Evolutionary conservation across 2,329 filamentous ascomycete species (phyloP), one percentile per base, ranked within the genome.

Genomic region (Thielaviopsis ethacetica): DNA sequence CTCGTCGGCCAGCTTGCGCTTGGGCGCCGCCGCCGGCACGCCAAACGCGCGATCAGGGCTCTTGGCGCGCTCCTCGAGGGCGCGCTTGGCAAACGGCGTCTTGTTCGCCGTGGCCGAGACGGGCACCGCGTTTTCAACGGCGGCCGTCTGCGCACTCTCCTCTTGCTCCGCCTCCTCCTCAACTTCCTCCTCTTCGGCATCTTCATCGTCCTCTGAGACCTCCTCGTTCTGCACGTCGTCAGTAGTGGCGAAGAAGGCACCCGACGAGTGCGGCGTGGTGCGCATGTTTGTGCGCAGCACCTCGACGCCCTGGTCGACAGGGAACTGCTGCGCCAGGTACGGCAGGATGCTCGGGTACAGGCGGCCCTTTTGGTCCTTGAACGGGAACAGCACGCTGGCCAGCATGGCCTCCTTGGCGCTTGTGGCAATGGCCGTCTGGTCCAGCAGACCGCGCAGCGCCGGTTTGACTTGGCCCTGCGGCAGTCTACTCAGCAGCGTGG

Each of bases 331-430:
- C 7, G 82, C 80, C 26, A 96, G 73, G 65, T 95, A 86, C 0
- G 91, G 91, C 54, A 95, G 71, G 54, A 95, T 84, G 68, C 85
- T 93, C 27, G 86, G 77, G 62, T 83, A 80, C 56, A 81, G 78
- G 63, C 81, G 75, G 50, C 84, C 79, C 67, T 83, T 77, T 66
- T 80, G 74, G 66, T 83, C 75, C 62, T 82, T 72, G 69, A 83
- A 81, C 0, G 89, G 88, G 69, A 93, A 89, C 61, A 96, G 73
- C 13, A 94, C 83, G 68, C 88, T 91, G 5, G 89, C 82, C 12
- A 93, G 67, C 79, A 96, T 87, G 50, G 86, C 85, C 34, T 83
- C 75, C 66, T 82, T 83, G 68, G 84, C 77, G 61, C 78, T 76
- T 5, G 76, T 79, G 22, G 95, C 72, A 59, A 95, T 85, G 21